These are phyloP conservation scores for Coemansia sp. DNA, from an alignment of 192 early-diverging fungal genomes.

Conservation along the genomic window DNA sequence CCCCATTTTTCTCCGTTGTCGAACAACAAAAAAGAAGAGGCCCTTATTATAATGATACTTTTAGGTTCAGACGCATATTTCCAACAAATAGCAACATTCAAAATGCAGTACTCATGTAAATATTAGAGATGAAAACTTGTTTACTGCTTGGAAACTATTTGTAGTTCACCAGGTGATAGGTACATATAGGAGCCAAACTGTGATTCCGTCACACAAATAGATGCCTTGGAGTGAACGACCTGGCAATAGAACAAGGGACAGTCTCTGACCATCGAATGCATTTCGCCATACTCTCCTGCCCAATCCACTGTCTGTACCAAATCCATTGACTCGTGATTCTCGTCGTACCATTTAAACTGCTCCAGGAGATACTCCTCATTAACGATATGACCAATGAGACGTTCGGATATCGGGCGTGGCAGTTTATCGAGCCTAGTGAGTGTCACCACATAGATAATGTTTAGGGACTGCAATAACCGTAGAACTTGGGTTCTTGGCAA, in stretches of 20 bases:
- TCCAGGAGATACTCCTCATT: constrained; percentile 46
- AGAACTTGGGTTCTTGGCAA: constrained; percentile 52
- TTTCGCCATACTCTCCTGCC: constrained; percentile 71
- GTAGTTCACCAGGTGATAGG: constrained; percentile 32
- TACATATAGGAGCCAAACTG: constrained; percentile 52
- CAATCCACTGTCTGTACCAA: constrained; percentile 51
- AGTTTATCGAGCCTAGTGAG: constrained; percentile 28
- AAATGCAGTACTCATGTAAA: too few relatives aligned
- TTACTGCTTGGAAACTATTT: constrained; percentile 11
- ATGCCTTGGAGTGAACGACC: constrained; percentile 4
- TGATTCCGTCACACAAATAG: constrained; percentile 17
- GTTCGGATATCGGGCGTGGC: constrained; percentile 18
- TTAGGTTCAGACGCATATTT: too few relatives aligned
- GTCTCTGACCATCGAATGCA: constrained; percentile 70
- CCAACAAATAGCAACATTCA: too few relatives aligned
- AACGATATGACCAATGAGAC: constrained; percentile 50
- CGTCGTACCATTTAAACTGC: constrained; percentile 38
- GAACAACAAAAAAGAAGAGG: too few relatives aligned
- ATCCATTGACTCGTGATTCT: constrained; percentile 9
- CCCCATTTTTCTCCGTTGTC: too few relatives aligned
- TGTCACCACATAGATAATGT: constrained; percentile 32
- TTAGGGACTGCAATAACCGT: constrained; percentile 28
- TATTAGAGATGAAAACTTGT: background rate
- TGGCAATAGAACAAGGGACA: constrained; percentile 57
- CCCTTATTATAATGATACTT: too few relatives aligned